Base-by-base conservation (phyloP, 805 yeast genomes). In the Saccharomycopsis amapae region DNA sequence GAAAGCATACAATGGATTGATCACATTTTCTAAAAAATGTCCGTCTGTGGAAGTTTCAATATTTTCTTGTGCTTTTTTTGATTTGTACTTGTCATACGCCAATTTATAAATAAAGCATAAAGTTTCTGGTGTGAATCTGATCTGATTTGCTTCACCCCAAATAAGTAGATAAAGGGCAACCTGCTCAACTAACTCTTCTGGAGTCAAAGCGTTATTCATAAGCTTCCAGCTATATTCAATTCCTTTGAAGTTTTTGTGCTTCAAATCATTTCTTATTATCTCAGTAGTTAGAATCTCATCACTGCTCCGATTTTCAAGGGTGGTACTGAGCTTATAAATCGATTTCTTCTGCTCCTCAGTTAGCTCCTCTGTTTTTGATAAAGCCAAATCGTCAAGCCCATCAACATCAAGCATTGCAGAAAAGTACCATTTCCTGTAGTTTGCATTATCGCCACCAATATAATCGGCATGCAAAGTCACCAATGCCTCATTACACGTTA, bases 101-200 rank as follows among this genome's bases (percentile, higher is more conserved):
- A 75, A 67, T 56, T 76, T 75, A 60, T 70, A 78, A 49, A 78
- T 71, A 62, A 72, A 78, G 60, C 82, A 77, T 3, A 67, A 28
- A 37, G 65, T 60, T 52, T 73, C 78, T 5, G 83, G 76, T 43
- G 83, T 78, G 67, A 84, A 85, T 60, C 94, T 77, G 45, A 84
- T 95, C 71, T 85, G 93, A 66, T 85, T 85, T 30, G 93, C 89
- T 69, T 85, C 94, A 71, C 94, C 94, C 94, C 94, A 85, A 56
- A 82, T 66, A 57, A 85, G 69, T 51, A 85, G 68, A 66, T 83
- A 85, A 52, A 85, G 68, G 12, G 89, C 81, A 56, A 85, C 66
- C 54, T 84, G 88, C 66, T 89, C 78, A 45, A 83, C 89, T 65
- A 83, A 76, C 62, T 83, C 90, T 46, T 82, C 66, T n/a, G 93